These are phyloP conservation scores for Aureobasidium leucospermi DNA, from an alignment of 2,329 filamentous ascomycete species.

Conservation along the genomic window DNA sequence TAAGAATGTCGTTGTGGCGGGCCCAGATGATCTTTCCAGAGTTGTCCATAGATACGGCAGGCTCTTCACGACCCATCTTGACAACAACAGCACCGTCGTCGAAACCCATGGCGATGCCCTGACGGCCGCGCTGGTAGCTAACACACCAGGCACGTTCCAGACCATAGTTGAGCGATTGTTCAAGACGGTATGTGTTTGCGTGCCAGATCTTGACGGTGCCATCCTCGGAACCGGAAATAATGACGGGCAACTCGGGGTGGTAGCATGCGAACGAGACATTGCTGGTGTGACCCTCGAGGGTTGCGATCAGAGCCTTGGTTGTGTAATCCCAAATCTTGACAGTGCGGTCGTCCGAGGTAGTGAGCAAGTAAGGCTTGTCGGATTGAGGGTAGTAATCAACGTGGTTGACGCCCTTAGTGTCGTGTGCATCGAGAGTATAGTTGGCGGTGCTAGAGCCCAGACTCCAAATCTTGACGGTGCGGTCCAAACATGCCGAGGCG, in stretches of 20 bases:
- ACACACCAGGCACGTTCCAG: slow-evolving; percentile 97
- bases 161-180: slow-evolving; percentile 93
- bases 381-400: slow-evolving; percentile 76
- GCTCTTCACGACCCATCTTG: slow-evolving; percentile 95
- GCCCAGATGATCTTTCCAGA: slow-evolving; percentile 97
- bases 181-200: slow-evolving; percentile 91
- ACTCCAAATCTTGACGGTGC: slow-evolving; percentile 97
- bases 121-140: slow-evolving; percentile 86
- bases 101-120: slow-evolving; percentile 91
- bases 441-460: slow-evolving; percentile 89
- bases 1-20: slow-evolving; percentile 88
- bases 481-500: slow-evolving; percentile 80
- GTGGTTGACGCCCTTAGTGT: slow-evolving; percentile 95
- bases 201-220: slow-evolving; percentile 98
- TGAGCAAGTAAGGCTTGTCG: slow-evolving; percentile 79
- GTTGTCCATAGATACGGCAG: slow-evolving; percentile 92
- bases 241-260: slow-evolving; percentile 91
- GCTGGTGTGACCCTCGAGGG: slow-evolving; percentile 91
- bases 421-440: slow-evolving; percentile 93
- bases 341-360: slow-evolving; percentile 91
- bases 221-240: slow-evolving; percentile 96
- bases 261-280: slow-evolving; percentile 98
- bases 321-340: slow-evolving; percentile 99
- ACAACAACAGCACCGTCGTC: slow-evolving; percentile 97
- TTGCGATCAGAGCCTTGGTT: slow-evolving; percentile 93